These are phyloP conservation scores for Echinosophora koreensis DNA, from an alignment of 306 rosid genomes.

Conservation along the genomic window DNA sequence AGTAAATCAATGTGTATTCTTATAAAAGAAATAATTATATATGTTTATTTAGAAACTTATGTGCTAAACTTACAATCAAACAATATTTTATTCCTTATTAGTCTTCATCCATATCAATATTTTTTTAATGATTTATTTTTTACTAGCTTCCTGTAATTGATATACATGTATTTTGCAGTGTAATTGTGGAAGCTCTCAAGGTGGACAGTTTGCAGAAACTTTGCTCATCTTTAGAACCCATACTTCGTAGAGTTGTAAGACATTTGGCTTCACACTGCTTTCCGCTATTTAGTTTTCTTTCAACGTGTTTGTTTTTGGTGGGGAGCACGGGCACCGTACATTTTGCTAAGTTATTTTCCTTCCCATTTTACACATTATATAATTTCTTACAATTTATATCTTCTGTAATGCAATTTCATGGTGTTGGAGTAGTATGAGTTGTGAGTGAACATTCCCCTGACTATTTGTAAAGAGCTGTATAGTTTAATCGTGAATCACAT, in stretches of 20 bases:
- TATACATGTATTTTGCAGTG: conserved; percentile 58
- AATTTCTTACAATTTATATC: conserved; percentile 16
- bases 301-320: conserved; percentile 4
- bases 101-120: conserved; percentile 21
- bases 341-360: neutral
- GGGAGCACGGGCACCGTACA: neutral
- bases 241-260: conserved; percentile 87
- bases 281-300: conserved; percentile 23
- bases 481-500: neutral
- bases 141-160: conserved; percentile 24
- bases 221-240: conserved; percentile 82
- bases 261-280: conserved; percentile 28
- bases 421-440: neutral
- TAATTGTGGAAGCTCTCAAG: conserved; percentile 83
- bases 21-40: conserved; percentile 8
- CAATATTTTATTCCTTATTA: neutral
- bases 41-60: conserved; percentile 30
- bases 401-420: conserved; percentile 20
- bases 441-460: neutral
- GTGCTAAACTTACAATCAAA: neutral
- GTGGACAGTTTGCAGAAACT: conserved; percentile 88
- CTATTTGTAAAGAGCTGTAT: neutral
- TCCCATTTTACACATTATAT: neutral
- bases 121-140: conserved; percentile 12
- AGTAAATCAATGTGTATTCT: neutral